Evolutionary conservation across 345 rosid species (phyloP).

Genomic region (Brassica nigra): DNA sequence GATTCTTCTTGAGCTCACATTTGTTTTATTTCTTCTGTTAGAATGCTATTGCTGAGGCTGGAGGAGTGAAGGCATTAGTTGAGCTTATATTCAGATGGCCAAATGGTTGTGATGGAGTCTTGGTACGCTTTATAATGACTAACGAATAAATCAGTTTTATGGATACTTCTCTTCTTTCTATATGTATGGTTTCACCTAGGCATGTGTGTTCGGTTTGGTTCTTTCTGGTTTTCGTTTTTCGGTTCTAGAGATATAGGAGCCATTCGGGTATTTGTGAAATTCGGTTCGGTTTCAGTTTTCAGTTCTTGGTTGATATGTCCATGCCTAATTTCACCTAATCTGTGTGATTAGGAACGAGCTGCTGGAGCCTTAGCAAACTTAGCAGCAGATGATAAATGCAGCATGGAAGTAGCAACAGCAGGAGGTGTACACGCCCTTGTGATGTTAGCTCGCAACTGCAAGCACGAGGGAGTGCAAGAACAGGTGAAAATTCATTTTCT

Average conservation of each 20-base stretch:
- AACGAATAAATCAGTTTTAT: neutral
- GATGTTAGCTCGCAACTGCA: conserved; percentile 83
- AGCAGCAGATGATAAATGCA: conserved; percentile 87
- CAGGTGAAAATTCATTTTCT: conserved; percentile 46
- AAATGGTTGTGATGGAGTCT: conserved; percentile 73
- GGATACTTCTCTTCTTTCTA: neutral
- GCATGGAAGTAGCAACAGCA: conserved; percentile 70
- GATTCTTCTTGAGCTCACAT: neutral
- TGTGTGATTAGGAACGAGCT: conserved; percentile 72
- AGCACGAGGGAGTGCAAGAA: conserved; percentile 81
- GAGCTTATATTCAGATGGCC: conserved; percentile 85
- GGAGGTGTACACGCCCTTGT: conserved; percentile 84
- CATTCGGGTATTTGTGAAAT: too few species aligned
- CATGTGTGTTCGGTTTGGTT: too few species aligned
- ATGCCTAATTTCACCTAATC: neutral
- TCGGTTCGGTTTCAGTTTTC: too few species aligned
- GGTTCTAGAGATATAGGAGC: too few species aligned
- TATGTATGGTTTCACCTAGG: neutral
- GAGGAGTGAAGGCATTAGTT: conserved; percentile 74
- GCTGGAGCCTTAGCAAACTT: conserved; percentile 89
- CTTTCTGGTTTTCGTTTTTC: too few species aligned
- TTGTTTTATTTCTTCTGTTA: conserved; percentile 22
- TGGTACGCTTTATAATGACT: conserved; percentile 44
- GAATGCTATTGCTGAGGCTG: conserved; percentile 82
- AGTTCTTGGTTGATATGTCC: too few species aligned